phyloP scores from a whole-genome alignment of 2,329 filamentous ascomycete species.

The Stemphylium beticola region DNA sequence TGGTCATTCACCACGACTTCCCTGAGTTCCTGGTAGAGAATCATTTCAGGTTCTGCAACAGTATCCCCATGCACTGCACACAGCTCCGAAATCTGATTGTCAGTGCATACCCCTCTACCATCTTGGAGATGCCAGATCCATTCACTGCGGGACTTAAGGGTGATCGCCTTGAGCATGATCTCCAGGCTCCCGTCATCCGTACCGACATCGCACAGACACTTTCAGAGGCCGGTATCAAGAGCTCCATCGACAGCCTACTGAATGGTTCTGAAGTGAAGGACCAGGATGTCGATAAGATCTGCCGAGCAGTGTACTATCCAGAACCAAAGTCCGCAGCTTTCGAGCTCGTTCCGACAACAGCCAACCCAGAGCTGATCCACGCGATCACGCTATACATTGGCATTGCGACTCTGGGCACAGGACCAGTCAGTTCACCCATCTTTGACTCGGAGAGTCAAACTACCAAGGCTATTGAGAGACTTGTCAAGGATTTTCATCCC shows the following conservation, averaged over 20 bases:
- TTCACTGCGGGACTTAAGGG: conserved; percentile 76
- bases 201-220: conserved; percentile 65
- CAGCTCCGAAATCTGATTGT: conserved; percentile 90
- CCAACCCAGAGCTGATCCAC: conserved; percentile 75
- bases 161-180: conserved; percentile 77
- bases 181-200: conserved; percentile 68
- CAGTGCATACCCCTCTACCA: conserved; percentile 74
- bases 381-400: conserved; percentile 85
- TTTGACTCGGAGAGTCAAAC: conserved; percentile 72
- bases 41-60: conserved; percentile 79
- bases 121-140: conserved; percentile 74
- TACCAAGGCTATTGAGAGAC: conserved; percentile 73
- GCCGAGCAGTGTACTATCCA: conserved; percentile 71
- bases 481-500: conserved; percentile 75
- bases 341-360: conserved; percentile 70
- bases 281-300: conserved; percentile 77
- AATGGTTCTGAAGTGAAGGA: conserved; percentile 65
- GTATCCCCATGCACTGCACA: conserved; percentile 80
- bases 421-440: conserved; percentile 64
- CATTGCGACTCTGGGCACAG: conserved; percentile 69
- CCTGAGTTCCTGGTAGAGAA: conserved; percentile 91
- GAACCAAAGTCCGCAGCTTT: conserved; percentile 66
- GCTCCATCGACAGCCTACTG: conserved; percentile 59
- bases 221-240: conserved; percentile 59
- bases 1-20: conserved; percentile 91